Conservation (phyloP, 2,329 filamentous ascomycete genomes). For the Fusarium sp. region DNA sequence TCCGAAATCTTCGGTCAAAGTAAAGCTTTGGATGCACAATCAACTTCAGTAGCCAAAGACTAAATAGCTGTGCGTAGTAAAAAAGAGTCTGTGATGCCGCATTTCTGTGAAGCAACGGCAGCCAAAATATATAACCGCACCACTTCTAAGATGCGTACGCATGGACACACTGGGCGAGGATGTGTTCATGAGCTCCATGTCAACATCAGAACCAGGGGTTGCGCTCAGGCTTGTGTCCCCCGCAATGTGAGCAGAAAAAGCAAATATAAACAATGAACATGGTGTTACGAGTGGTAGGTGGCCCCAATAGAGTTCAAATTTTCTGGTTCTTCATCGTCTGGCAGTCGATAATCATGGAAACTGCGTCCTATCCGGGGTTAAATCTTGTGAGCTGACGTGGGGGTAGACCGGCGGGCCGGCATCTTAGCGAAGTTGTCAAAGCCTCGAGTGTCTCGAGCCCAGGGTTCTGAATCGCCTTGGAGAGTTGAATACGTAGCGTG, state of each 20-base stretch:
- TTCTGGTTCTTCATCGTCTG: background rate
- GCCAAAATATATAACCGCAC: background rate
- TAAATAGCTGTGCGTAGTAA: background rate
- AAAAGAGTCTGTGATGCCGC: background rate
- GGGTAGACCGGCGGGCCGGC: conserved; percentile 16
- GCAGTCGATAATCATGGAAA: conserved; percentile 17
- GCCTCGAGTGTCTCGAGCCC: background rate
- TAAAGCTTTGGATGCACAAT: background rate
- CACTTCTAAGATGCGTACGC: conserved; percentile 11
- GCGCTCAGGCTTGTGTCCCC: conserved; percentile 16
- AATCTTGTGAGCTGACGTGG: conserved; percentile 30
- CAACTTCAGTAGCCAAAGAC: background rate
- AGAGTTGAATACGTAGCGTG: background rate
- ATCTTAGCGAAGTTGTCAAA: background rate
- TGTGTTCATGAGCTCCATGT: conserved; percentile 1
- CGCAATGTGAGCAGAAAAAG: conserved; percentile 31
- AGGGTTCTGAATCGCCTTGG: background rate
- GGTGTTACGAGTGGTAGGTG: conserved; percentile 9
- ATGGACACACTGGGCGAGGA: background rate
- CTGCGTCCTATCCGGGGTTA: conserved; percentile 1
- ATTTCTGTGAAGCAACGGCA: background rate
- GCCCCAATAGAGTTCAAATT: background rate
- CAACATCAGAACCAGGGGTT: conserved; percentile 21
- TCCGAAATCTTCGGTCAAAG: background rate
- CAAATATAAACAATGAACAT: conserved; percentile 12